Evolutionary conservation across 306 rosid genomes (phyloP).

Genomic region (Casuarina cunninghamiana): DNA sequence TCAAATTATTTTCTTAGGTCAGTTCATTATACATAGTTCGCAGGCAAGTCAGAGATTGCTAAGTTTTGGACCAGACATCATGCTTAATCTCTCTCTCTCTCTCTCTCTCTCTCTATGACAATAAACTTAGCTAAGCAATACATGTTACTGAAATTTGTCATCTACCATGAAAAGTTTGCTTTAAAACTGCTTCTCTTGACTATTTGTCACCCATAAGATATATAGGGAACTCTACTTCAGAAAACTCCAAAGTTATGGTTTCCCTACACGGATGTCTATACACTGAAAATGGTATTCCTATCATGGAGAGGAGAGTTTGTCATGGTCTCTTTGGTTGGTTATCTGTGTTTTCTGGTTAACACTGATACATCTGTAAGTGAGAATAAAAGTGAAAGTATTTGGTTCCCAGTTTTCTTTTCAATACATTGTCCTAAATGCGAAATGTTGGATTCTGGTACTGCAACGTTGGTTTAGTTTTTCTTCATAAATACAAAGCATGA

Average conservation of each 20-base stretch:
- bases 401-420: not conserved
- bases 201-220: not conserved
- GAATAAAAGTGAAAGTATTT: not conserved
- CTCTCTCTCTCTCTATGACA: not conserved
- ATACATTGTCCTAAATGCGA: not conserved
- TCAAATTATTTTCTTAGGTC: not conserved
- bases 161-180: not conserved
- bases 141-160: not conserved
- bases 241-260: not conserved
- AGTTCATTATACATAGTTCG: not conserved
- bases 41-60: not conserved
- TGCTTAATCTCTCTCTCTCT: not conserved
- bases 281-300: not conserved
- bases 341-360: not conserved
- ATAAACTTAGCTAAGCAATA: not conserved
- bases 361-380: not conserved
- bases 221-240: not conserved
- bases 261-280: not conserved
- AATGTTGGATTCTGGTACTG: not conserved
- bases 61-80: not conserved
- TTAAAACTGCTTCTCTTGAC: not conserved
- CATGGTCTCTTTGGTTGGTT: slow-evolving; percentile 1
- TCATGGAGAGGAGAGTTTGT: not conserved
- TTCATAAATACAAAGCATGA: not conserved
- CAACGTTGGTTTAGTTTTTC: not conserved